A percentile compares a stretch with the other conserved stretches of the same genome.
phyloP scores from a whole-genome alignment of 805 yeast species.

The Kregervanrija fluxuum region DNA sequence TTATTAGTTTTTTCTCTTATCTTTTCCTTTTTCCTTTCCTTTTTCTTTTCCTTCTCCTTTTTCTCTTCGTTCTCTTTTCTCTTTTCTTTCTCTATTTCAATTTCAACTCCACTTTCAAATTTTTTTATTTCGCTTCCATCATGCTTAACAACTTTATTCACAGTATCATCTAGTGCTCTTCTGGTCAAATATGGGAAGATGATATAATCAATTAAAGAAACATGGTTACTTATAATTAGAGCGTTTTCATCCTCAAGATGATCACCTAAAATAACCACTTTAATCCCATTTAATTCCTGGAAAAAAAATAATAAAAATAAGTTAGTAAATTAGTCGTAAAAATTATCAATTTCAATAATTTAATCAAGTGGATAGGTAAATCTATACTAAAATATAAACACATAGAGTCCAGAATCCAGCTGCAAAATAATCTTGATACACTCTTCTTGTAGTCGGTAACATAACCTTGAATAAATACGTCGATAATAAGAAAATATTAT shows the following conservation, averaged over 20 bases:
- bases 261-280: constrained; percentile 38
- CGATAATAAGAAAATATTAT: constrained; percentile 10
- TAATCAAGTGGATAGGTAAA: not conserved
- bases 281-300: constrained; percentile 32
- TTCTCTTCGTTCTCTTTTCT: not conserved
- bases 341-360: not conserved
- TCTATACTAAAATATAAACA: constrained; percentile 22
- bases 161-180: constrained; percentile 11
- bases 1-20: not conserved
- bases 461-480: constrained; percentile 14
- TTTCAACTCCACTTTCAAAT: constrained; percentile 1
- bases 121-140: constrained; percentile 1
- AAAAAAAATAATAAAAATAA: not conserved
- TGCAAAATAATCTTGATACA: constrained; percentile 18
- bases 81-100: not conserved
- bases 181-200: constrained; percentile 39
- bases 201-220: constrained; percentile 59
- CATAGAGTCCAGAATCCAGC: constrained; percentile 29
- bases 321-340: constrained; percentile 4
- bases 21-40: not conserved
- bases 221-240: constrained; percentile 48
- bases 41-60: constrained; percentile 2
- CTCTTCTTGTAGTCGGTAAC: constrained; percentile 17
- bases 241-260: constrained; percentile 30
- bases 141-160: constrained; percentile 1